Base-by-base conservation (phyloP, 352 stramenopile species). In the Phytophthora cajani region DNA sequence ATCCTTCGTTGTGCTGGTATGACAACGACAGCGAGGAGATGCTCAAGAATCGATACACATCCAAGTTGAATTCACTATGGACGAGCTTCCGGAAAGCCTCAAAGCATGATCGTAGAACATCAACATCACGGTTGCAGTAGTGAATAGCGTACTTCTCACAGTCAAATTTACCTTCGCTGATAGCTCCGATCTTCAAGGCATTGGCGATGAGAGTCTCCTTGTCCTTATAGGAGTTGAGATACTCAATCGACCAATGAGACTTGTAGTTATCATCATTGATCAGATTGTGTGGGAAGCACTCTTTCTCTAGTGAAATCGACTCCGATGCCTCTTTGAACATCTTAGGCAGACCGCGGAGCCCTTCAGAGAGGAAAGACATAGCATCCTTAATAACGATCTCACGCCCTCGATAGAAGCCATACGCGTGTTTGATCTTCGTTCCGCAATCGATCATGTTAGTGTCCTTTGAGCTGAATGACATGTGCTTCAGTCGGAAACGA, bases 1-100 rank as follows among this genome's bases (percentile, higher is more conserved):
- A 66, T 21, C 59, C 59, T 21, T 46, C 49, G 23, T 66, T 66
- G 38, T 66, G 46, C 27, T 51, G 58, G 38, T 57, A 57, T 36
- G 21, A 23, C 21, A 23, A 46, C 7, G 46, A 38, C 1, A 38
- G 10, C 6, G 33, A 57, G 17, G 58, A 50, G 0, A 64, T 21
- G 11, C 27, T 50, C 2, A 64, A 5, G 58, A 57, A 57, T 4
- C 49, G 23, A 58, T 66, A 52, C 0, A 66, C 33, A 11, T 66
- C 59, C 1, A 53, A 19, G 2, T 50, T 17, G 32, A 44, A 66
- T 12, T 58, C 21, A 14, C 57, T 8, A 42, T 36, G 16, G 16
- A 23, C 21, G 21, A 23, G 21, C 21, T 23, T 52, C 17, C 58
- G 11, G 33, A 65, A 65, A 17, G n/a, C 32, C n/a, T 58, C 33